These are phyloP conservation scores for Neurospora sp. DNA, from an alignment of 495 filamentous ascomycete species.

Conservation along the genomic window DNA sequence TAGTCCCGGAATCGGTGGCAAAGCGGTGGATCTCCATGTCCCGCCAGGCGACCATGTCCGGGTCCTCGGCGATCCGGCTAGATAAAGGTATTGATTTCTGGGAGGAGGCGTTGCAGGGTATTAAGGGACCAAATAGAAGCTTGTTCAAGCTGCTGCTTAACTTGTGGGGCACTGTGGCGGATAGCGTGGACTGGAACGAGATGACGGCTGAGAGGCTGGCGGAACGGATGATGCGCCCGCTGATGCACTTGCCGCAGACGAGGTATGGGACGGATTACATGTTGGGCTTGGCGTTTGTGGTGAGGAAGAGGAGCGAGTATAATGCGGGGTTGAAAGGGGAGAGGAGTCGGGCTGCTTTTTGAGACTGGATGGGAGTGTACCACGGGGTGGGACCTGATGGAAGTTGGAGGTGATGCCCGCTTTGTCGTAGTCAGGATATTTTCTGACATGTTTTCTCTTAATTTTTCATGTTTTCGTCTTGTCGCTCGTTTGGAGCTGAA, in stretches of 20 bases:
- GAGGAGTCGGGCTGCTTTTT: conserved; percentile 25
- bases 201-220: conserved; percentile 38
- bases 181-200: conserved; percentile 25
- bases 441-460: background rate
- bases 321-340: conserved; percentile 19
- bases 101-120: conserved; percentile 35
- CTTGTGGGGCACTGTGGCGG: conserved; percentile 33
- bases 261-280: conserved; percentile 29
- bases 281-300: conserved; percentile 34
- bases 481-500: background rate
- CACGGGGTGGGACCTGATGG: background rate
- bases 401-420: background rate
- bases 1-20: conserved; percentile 26
- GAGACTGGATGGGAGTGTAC: background rate
- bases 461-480: background rate
- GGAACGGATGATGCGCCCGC: conserved; percentile 26
- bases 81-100: conserved; percentile 39
- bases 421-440: background rate
- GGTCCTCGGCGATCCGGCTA: conserved; percentile 21
- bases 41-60: conserved; percentile 23
- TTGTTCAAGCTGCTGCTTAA: conserved; percentile 35
- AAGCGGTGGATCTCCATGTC: conserved; percentile 33
- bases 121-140: conserved; percentile 25
- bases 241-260: conserved; percentile 26
- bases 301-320: conserved; percentile 36